Base-by-base conservation (phyloP, 352 stramenopile genomes). In the Phytophthora litchii region DNA sequence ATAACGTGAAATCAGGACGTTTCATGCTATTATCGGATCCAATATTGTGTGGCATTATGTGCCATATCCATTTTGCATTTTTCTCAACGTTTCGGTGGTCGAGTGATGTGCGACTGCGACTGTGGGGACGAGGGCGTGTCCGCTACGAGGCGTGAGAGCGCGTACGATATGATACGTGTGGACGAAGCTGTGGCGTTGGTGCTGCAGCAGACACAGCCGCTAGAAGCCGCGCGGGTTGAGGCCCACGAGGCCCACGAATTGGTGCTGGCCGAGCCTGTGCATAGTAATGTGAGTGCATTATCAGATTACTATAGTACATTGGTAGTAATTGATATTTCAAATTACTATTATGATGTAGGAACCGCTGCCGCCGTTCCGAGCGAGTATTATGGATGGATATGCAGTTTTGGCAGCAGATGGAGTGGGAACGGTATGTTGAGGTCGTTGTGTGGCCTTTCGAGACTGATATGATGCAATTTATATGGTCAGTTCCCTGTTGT, bases 341-440 rank as follows among this genome's bases (percentile, higher is more conserved):
- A 36, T 19, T 31, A 46, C 3, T 52, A 42, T 36, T 52, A 46
- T 40, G 5, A 11, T 38, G 27, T 50, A 89, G 75, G 88, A 95
- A 40, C 86, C 93, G n/a, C 76, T 99, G 56, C 97, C 97, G 4
- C 80, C 91, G 4, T 98, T 98, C 63, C 91, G 89, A n/a, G 94
- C 96, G 23, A 98, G 92, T 37, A 98, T 99, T 44, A 99, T 99
- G 95, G 97, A 99, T 76, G 97, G 97, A 25, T 99, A 99, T 72
- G 96, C 95, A 6, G 89, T 99, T 0, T 69, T 96, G 1, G 83
- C 88, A n/a, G 76, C 81, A 7, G 85, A 96, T 34, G 86, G 86
- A 50, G 70, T 81, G 17, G 89, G 89, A 27, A 75, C 76, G 46
- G 83, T 90, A 60, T 19, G 60, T 44, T 27, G 13, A 12, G 3